These are phyloP conservation scores for Aspergillus alliaceus DNA, from an alignment of 2,329 filamentous ascomycete species.

Conservation along the genomic window DNA sequence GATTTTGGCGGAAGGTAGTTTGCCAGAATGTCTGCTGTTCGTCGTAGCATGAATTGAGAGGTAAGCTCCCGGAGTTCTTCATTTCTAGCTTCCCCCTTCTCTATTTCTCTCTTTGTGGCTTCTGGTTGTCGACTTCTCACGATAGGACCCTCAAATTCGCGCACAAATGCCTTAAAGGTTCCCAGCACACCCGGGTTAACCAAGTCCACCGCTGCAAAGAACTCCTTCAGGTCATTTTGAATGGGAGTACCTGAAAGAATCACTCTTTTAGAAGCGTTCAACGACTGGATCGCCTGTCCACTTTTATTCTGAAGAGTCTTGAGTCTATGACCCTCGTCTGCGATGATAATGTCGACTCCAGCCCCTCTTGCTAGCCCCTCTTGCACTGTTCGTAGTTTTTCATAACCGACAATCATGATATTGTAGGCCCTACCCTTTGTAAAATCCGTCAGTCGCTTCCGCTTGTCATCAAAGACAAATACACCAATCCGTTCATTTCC, in stretches of 20 bases:
- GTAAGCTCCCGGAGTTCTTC: conserved; percentile 63
- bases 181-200: conserved; percentile 67
- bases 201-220: conserved; percentile 67
- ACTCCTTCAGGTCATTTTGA: conserved; percentile 68
- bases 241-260: conserved; percentile 68
- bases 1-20: conserved; percentile 67
- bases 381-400: conserved; percentile 65
- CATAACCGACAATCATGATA: conserved; percentile 73
- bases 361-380: conserved; percentile 63
- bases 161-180: conserved; percentile 62
- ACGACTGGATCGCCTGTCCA: conserved; percentile 63
- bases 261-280: conserved; percentile 61
- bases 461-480: conserved; percentile 62
- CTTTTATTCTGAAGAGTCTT: conserved; percentile 71
- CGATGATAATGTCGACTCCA: conserved; percentile 68
- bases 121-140: conserved; percentile 64
- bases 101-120: conserved; percentile 60
- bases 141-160: conserved; percentile 65
- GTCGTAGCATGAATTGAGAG: conserved; percentile 64
- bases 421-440: conserved; percentile 67
- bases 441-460: conserved; percentile 65
- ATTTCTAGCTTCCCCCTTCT: conserved; percentile 62
- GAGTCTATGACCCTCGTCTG: conserved; percentile 68
- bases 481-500: conserved; percentile 70
- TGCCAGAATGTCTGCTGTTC: conserved; percentile 65